Evolutionary conservation across 352 stramenopile species (phyloP).

Genomic region (Phytopythium litorale): DNA sequence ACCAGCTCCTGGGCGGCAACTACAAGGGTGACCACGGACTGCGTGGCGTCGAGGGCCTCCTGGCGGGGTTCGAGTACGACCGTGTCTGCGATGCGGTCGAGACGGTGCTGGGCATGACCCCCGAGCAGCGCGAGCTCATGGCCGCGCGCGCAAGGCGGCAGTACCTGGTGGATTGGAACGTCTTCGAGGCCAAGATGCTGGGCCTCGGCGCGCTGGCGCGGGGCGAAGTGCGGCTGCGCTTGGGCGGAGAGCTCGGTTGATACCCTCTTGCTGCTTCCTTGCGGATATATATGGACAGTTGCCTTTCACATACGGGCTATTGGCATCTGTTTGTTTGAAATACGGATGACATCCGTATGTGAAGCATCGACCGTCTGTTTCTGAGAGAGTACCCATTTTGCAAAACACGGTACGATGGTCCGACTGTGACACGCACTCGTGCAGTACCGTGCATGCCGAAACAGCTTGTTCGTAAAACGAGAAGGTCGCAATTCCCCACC

Average conservation of each 20-base stretch:
- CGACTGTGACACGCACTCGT: background rate
- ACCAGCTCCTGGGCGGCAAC: conserved; percentile 45
- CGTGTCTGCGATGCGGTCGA: conserved; percentile 53
- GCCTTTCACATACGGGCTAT: background rate
- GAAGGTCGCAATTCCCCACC: background rate
- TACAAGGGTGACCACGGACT: conserved; percentile 51
- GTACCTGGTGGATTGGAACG: conserved; percentile 63
- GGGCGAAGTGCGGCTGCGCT: background rate
- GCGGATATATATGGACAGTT: background rate
- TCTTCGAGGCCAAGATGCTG: conserved; percentile 59
- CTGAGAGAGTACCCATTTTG: conserved; percentile 3
- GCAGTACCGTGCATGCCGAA: background rate
- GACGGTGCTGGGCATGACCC: conserved; percentile 43
- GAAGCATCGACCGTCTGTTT: background rate
- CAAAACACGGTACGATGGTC: background rate
- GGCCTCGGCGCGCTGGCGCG: conserved; percentile 31
- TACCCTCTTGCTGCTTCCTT: no score
- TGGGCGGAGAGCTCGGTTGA: background rate
- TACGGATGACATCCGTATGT: background rate
- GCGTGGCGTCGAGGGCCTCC: conserved; percentile 37
- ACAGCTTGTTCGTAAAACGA: background rate
- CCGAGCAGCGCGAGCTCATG: conserved; percentile 35
- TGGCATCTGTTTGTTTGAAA: background rate
- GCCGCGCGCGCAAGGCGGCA: conserved; percentile 38
- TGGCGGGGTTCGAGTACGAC: conserved; percentile 25